These are phyloP conservation scores for Pyricularia sp. DNA, from an alignment of 2,329 filamentous ascomycete species.

Conservation along the genomic window DNA sequence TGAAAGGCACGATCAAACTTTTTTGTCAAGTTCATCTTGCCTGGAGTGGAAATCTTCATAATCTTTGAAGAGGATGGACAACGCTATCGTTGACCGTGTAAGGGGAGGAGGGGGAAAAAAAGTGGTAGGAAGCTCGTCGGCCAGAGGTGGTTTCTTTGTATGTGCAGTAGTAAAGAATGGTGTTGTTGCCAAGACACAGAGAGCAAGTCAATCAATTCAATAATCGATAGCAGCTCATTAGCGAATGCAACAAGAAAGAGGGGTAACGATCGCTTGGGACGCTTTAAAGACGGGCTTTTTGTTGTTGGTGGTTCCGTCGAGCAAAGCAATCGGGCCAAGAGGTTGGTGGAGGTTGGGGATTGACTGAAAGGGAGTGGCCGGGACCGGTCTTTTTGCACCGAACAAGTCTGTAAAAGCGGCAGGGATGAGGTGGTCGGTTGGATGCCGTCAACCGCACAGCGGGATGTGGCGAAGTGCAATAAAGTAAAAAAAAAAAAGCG, in stretches of 20 bases:
- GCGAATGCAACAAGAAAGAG: neutral
- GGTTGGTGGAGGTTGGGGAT: neutral
- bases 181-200: neutral
- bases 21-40: slow-evolving; percentile 55
- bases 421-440: neutral
- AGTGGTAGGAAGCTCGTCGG: neutral
- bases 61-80: neutral
- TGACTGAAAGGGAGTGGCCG: neutral
- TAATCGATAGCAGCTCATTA: neutral
- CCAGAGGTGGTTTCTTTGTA: neutral
- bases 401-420: neutral
- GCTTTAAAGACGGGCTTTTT: neutral
- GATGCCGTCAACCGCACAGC: neutral
- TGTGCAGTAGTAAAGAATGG: neutral
- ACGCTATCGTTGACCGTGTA: neutral
- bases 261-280: neutral
- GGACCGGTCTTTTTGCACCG: neutral
- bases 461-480: neutral
- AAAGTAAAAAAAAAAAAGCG: neutral
- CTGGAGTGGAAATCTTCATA: neutral
- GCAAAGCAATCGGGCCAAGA: neutral
- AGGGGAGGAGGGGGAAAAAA: neutral
- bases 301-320: neutral
- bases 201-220: neutral
- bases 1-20: slow-evolving; percentile 94